Evolutionary conservation across 257 asterid species (phyloP).

Genomic region (Solanum rostratum): DNA sequence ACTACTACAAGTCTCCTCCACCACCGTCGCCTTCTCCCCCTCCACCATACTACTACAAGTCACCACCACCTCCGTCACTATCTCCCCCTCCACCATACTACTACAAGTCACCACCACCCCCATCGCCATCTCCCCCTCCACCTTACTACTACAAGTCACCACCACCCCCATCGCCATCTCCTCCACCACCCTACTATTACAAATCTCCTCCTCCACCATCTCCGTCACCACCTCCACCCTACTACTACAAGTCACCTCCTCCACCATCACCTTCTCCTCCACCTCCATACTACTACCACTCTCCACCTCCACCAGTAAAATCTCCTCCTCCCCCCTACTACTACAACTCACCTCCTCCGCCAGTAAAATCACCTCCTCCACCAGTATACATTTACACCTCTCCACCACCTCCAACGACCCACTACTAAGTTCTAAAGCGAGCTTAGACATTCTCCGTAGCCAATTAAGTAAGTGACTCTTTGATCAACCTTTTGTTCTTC

Average conservation of each 20-base stretch:
- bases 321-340: conserved; percentile 5
- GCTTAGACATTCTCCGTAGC: background rate
- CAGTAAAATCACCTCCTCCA: conserved; percentile 1
- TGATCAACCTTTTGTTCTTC: background rate
- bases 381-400: conserved; percentile 9
- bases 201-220: conserved; percentile 8
- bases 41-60: background rate
- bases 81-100: background rate
- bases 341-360: background rate
- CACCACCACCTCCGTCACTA: accelerated
- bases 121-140: conserved; percentile 1
- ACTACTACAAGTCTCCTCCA: background rate
- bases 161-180: conserved; percentile 2
- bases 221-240: background rate
- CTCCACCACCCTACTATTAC: conserved; percentile 3
- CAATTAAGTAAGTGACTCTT: background rate
- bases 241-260: background rate
- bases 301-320: background rate
- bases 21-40: background rate
- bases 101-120: conserved; percentile 5
- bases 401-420: conserved; percentile 11
- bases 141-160: conserved; percentile 2
- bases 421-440: background rate
- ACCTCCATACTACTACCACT: background rate
- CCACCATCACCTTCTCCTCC: background rate